Base-by-base conservation (phyloP, 495 filamentous ascomycete genomes). In the Aspergillus mulundensis region DNA sequence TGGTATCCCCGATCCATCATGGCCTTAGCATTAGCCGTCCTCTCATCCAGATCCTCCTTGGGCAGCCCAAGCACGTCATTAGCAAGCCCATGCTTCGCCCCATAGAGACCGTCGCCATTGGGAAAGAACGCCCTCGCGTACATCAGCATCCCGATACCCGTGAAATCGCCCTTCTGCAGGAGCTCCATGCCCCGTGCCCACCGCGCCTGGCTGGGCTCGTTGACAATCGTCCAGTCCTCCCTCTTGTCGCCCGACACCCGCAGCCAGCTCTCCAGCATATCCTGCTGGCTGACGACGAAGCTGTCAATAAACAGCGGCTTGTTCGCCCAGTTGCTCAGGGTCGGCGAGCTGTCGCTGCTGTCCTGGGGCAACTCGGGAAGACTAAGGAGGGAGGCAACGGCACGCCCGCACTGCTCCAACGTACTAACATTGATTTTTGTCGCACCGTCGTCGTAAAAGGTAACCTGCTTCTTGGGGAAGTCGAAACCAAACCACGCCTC, bases 1-100 rank as follows among this genome's bases (percentile, higher is more conserved):
- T 6, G 3, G n/a, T 40, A 40, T 3, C 38, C 38, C 38, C 38
- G 38, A 18, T 40, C 38, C n/a, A 40, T 40, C 38, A 40, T 40
- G 15, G 5, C 38, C 38, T 40, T 40, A 2, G 38, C 38, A 40
- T 10, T 12, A 16, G 38, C 38, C 16, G 81, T 84, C 11, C 61
- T 63, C 56, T 80, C 80, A 64, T 86, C 84, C 56, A 87, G 53
- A 58, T 84, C 76, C 68, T 87, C 85, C 60, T 72, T 65, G 15
- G 78, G 73, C 49, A 87, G 61, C 0, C 76, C 81, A 25, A 87
- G 64, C 42, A 73, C 39, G 2, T 65, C 69, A 57, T 87, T 87
- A 2, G 12, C 38, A 8, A 40, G 38, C 0, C 72, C 73, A 2
- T 56, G 59, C 36, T 54, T 70, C 10, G 42, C 50, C 46, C 73